A percentile compares a stretch with the other conserved stretches of the same genome.
Conservation (phyloP, 495 filamentous ascomycete genomes). For the Sordaria brevicollis region DNA sequence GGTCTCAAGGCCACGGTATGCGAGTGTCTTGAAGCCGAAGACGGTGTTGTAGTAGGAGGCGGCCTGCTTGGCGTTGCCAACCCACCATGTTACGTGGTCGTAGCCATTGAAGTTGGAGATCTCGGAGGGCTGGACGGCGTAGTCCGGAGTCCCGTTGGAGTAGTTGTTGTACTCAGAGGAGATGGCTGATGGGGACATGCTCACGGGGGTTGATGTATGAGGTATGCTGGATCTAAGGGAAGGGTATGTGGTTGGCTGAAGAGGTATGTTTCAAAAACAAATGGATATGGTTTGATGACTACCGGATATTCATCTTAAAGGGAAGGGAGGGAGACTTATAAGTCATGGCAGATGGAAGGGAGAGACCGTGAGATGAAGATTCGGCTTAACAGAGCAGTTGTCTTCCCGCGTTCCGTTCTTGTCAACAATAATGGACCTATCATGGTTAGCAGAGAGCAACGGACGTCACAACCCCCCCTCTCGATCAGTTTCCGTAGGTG, state of each 20-base stretch:
- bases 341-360: neutral
- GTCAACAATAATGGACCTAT: neutral
- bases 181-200: constrained; percentile 67
- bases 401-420: constrained; percentile 1
- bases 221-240: neutral
- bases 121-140: constrained; percentile 30
- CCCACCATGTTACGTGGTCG: constrained; percentile 86
- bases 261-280: neutral
- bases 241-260: neutral
- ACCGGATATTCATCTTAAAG: neutral
- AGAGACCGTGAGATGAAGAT: neutral
- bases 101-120: constrained; percentile 63
- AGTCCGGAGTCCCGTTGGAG: constrained; percentile 28
- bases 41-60: constrained; percentile 76
- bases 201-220: constrained; percentile 11
- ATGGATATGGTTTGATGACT: neutral
- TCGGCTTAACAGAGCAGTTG: constrained; percentile 16
- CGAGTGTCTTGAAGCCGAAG: constrained; percentile 71
- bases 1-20: constrained; percentile 81
- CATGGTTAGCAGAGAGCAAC: neutral
- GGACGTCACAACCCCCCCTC: constrained; percentile 1
- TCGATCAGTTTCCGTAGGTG: neutral
- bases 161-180: constrained; percentile 39
- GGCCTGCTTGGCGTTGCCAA: constrained; percentile 91
- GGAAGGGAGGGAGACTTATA: constrained; percentile 4